Base-by-base conservation (phyloP, 805 yeast species). In the Kuraishia cidri region DNA sequence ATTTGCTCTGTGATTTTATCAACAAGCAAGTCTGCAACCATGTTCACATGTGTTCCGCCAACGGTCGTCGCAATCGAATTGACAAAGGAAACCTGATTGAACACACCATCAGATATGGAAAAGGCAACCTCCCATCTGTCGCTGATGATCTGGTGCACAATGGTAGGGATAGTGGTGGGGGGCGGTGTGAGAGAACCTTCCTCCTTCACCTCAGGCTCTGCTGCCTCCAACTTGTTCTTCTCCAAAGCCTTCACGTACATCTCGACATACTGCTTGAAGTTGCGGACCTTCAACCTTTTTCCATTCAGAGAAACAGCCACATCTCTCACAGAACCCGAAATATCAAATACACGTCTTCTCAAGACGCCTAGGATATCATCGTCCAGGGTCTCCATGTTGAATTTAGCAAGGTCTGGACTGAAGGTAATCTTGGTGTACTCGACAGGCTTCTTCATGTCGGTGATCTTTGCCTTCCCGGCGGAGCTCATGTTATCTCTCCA, bases 71-170 rank as follows among this genome's bases (percentile, higher is more conserved):
- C 98, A 52, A 92, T 92, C 5, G 97, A 87, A 54, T 92, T 92
- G 11, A 92, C 98, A 60, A 92, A 92, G 23, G 97, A 88, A 27
- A 92, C 92, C 55, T 92, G 98, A 46, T 85, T 84, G 58, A 92
- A 92, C 2, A 72, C 60, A 4, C 88, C 90, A 48, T 87, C 95
- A 27, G 97, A 83, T 4, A 87, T 81, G 1, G 95, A 90, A 62
- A 92, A 90, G 0, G 95, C 98, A 39, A 92, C 57, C 56, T 92
- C 98, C 98, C 98, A 92, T 41, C 96, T 71, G 37, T 83, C 92
- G 47, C 78, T 82, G 29, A 87, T 56, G 28, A 75, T 72, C 54
- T 85, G 92, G 51, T 87, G 83, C 9, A 92, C 79, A 34, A 92
- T 69, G 0, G 80, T 65, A 7, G 59, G 63, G 16, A 46, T 26